These are phyloP conservation scores for Eurotiales sp. DNA, from an alignment of 2,329 filamentous ascomycete species.

Conservation along the genomic window DNA sequence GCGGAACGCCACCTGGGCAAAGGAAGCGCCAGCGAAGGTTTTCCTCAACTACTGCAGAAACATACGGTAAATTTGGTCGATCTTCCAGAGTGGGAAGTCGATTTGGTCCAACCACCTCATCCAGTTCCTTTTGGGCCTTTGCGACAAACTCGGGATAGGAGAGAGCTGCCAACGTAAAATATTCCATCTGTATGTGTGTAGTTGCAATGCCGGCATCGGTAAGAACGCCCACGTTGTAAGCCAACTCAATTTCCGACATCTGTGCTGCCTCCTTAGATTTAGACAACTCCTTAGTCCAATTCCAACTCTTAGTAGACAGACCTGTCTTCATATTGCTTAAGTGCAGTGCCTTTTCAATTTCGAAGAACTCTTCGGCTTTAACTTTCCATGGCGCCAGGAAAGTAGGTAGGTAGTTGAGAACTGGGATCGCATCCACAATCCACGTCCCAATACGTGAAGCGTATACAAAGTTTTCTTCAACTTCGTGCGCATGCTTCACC, in stretches of 20 bases:
- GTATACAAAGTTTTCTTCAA: slow-evolving; percentile 31
- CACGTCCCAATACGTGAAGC: neutral
- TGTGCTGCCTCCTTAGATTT: slow-evolving; percentile 36
- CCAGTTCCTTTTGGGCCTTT: slow-evolving; percentile 37
- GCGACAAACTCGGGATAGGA: slow-evolving; percentile 37
- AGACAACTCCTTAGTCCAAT: slow-evolving; percentile 23
- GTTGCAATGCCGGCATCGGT: slow-evolving; percentile 50
- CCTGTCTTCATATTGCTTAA: slow-evolving; percentile 18
- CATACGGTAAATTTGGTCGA: slow-evolving; percentile 23
- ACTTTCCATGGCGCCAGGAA: slow-evolving; percentile 13
- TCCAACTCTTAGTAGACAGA: slow-evolving; percentile 20
- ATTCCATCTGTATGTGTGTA: slow-evolving; percentile 43
- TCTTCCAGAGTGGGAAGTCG: slow-evolving; percentile 30
- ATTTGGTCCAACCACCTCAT: slow-evolving; percentile 28
- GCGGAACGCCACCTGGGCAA: slow-evolving; percentile 43
- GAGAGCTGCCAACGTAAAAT: slow-evolving; percentile 46
- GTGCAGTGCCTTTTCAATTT: slow-evolving; percentile 20
- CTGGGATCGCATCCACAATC: slow-evolving; percentile 6
- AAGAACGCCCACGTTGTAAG: slow-evolving; percentile 43
- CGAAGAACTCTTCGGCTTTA: slow-evolving; percentile 15
- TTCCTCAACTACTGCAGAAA: slow-evolving; percentile 28
- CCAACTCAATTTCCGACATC: slow-evolving; percentile 42
- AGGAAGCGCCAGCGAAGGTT: slow-evolving; percentile 30
- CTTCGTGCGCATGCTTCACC: slow-evolving; percentile 42
- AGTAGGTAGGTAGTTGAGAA: neutral